phyloP scores from a whole-genome alignment of 768 basidiomycete genomes.

The Jaapia argillacea region DNA sequence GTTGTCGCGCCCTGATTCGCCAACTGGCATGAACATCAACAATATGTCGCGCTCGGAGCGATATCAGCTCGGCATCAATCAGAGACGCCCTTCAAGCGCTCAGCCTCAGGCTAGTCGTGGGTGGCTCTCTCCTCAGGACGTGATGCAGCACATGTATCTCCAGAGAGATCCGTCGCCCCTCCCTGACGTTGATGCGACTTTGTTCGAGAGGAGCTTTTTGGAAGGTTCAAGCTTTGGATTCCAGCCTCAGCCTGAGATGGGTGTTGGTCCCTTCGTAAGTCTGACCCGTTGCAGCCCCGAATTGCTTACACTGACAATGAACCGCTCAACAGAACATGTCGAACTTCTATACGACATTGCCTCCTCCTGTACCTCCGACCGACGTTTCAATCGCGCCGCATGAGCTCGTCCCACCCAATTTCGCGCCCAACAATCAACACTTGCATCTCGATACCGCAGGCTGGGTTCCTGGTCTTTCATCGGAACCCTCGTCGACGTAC shows the following conservation, averaged over 20 bases:
- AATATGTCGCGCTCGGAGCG: too few species aligned
- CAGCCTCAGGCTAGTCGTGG: conserved; percentile 27
- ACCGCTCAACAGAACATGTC: background rate
- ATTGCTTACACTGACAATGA: background rate
- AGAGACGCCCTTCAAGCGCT: conserved; percentile 41
- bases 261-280: conserved; percentile 13
- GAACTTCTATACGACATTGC: too few species aligned
- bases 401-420: conserved; percentile 1
- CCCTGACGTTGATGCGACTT: conserved; percentile 35
- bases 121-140: too few species aligned
- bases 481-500: conserved; percentile 31
- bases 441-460: too few species aligned
- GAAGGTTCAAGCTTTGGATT: conserved; percentile 17
- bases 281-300: conserved; percentile 5
- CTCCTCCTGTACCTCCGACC: too few species aligned
- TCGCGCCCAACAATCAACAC: too few species aligned
- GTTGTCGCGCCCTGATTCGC: conserved; percentile 33
- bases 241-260: conserved; percentile 1
- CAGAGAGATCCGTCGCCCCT: conserved; percentile 36
- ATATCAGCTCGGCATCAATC: conserved; percentile 32
- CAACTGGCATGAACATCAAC: conserved; percentile 28
- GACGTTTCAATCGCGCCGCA: background rate
- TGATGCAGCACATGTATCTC: too few species aligned
- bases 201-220: conserved; percentile 36
- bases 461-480: too few species aligned